These are phyloP conservation scores for Aspergillus bertholletiae DNA, from an alignment of 495 filamentous ascomycete species.

Conservation along the genomic window DNA sequence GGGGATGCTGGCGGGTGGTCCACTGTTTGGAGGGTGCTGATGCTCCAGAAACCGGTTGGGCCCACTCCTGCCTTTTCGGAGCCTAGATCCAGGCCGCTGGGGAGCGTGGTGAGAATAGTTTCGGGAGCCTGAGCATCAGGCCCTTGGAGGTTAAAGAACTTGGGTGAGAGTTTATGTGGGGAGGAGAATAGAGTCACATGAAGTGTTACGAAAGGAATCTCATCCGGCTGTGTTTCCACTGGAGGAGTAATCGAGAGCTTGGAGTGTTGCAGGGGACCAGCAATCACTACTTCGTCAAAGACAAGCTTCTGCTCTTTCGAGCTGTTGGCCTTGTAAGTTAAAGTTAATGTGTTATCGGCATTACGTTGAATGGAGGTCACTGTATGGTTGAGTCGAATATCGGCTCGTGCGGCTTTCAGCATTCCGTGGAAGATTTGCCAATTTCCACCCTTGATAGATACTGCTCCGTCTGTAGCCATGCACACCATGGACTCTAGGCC, in stretches of 20 bases:
- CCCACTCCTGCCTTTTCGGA: constrained; percentile 56
- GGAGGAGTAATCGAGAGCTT: constrained; percentile 55
- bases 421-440: constrained; percentile 92
- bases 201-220: constrained; percentile 76
- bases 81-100: constrained; percentile 47
- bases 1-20: constrained; percentile 31
- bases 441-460: constrained; percentile 80
- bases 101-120: constrained; percentile 79
- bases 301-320: constrained; percentile 23
- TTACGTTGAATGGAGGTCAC: constrained; percentile 58
- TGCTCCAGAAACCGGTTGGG: constrained; percentile 77
- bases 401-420: constrained; percentile 59
- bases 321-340: constrained; percentile 41
- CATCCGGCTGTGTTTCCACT: constrained; percentile 55
- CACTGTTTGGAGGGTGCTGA: constrained; percentile 69
- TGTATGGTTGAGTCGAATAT: constrained; percentile 63
- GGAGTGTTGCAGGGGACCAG: constrained; percentile 72
- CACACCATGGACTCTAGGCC: constrained; percentile 90
- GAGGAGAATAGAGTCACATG: constrained; percentile 90
- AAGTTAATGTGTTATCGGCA: constrained; percentile 42
- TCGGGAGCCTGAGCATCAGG: constrained; percentile 56
- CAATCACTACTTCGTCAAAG: constrained; percentile 80
- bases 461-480: constrained; percentile 84
- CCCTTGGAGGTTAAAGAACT: constrained; percentile 63
- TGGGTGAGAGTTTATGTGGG: constrained; percentile 60